Evolutionary conservation across 2,329 filamentous ascomycete species (phyloP), one percentile per base, ranked within the genome.

Genomic region (Rhynchosporium agropyri): DNA sequence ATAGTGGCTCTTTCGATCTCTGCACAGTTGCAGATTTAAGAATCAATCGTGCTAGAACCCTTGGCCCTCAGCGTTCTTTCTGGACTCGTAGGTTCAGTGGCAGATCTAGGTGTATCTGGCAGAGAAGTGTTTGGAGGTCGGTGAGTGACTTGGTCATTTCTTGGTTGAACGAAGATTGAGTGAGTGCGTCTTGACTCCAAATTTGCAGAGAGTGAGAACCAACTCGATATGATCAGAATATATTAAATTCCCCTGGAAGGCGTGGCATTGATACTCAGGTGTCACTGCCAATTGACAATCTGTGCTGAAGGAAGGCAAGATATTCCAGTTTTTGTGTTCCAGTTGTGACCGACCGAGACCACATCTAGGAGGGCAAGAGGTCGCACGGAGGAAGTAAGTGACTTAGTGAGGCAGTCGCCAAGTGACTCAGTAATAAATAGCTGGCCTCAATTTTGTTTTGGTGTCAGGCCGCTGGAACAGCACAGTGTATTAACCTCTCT

Each of bases 291-390:
- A 51, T 33, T 15, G 49, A 51, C 28, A 51, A 36, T 51, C 31
- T 20, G 28, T 38, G 28, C 4, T 10, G 31, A 13, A 29, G 36
- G 15, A 31, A 51, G 3, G 31, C 6, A 51, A 38, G 49, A 9
- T 51, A 38, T 51, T 51, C 20, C 26, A 15, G 49, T 26, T 29
- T n/a, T 51, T 15, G 49, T 51, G 49, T 51, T 36, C 49, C 49
- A 38, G 31, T 31, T n/a, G 31, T n/a, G 12, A 51, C 10, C 49
- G 33, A 6, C 43, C 43, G 5, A 51, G 13, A 3, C n/a, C 10
- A 51, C 13, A 20, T 20, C 20, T 20, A 20, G 20, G 20, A 20
- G 20, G 20, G 20, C 20, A 20, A 20, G 20, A 20, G 20, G 20
- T 20, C 20, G 20, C 20, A 20, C 20, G 20, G 20, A 7, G 20